These are phyloP conservation scores for Arctostaphylos glauca DNA, from an alignment of 148 eudicot species.

Conservation along the genomic window DNA sequence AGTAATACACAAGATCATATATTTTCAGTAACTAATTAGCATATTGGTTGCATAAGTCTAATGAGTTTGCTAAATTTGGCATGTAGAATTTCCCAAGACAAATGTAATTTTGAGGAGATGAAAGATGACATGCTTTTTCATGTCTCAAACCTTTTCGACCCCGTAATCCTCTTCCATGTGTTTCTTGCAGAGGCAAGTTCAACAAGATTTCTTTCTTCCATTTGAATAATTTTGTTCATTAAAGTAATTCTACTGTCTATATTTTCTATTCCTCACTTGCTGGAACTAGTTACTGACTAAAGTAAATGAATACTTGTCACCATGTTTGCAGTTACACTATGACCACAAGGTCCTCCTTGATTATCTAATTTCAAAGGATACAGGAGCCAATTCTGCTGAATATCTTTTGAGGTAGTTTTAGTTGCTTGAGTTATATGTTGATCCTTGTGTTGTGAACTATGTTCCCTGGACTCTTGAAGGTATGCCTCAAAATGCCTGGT, in stretches of 20 bases:
- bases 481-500: background rate
- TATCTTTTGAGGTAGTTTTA: conserved; percentile 67
- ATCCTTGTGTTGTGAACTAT: background rate
- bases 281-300: background rate
- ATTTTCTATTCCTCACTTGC: background rate
- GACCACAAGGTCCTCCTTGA: conserved; percentile 95
- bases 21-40: background rate
- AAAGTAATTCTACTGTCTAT: background rate
- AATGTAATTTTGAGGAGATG: conserved; percentile 30
- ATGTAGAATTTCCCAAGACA: conserved; percentile 34
- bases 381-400: conserved; percentile 77
- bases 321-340: conserved; percentile 64
- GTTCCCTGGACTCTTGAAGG: background rate
- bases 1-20: conserved; percentile 22
- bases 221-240: conserved; percentile 10
- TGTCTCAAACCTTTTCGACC: conserved; percentile 62
- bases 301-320: background rate
- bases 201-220: background rate
- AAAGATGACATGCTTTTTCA: conserved; percentile 43
- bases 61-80: conserved; percentile 17
- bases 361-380: conserved; percentile 89
- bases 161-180: conserved; percentile 65
- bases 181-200: conserved; percentile 77
- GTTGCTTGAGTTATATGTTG: conserved; percentile 8
- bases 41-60: conserved; percentile 7